These are phyloP conservation scores for Candida pseudocylindracea DNA, from an alignment of 1,139 yeast genomes.

Conservation along the genomic window DNA sequence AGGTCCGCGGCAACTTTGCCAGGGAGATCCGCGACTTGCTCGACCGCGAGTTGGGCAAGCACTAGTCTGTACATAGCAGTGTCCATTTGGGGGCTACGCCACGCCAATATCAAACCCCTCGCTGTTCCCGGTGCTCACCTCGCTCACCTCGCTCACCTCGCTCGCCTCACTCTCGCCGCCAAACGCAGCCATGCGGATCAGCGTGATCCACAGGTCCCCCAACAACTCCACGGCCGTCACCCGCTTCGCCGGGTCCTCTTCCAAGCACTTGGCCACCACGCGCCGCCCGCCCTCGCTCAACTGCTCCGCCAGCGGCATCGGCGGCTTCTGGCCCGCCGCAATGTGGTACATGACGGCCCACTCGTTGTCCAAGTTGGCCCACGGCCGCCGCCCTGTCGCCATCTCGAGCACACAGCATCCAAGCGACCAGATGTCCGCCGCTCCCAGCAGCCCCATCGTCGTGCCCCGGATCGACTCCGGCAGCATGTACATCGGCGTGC, in stretches of 20 bases:
- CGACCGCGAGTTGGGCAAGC: conserved; percentile 18
- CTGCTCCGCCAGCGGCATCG: conserved; percentile 60
- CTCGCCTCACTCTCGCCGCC: conserved; percentile 14
- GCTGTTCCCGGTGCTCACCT: neutral
- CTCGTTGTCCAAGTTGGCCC: conserved; percentile 88
- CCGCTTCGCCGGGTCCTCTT: conserved; percentile 62
- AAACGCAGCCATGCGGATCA: conserved; percentile 51
- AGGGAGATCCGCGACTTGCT: conserved; percentile 25
- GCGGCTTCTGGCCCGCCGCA: conserved; percentile 89
- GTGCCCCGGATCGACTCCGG: conserved; percentile 89
- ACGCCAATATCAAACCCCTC: neutral
- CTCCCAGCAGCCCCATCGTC: conserved; percentile 40
- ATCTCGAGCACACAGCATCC: conserved; percentile 69
- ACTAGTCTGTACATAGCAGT: conserved; percentile 4
- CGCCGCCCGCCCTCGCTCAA: conserved; percentile 49
- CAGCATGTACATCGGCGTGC: conserved; percentile 99
- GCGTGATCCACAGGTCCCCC: conserved; percentile 78
- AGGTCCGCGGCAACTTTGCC: conserved; percentile 7
- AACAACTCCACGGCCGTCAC: conserved; percentile 70
- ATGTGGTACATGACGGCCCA: conserved; percentile 98
- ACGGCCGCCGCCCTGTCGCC: conserved; percentile 70
- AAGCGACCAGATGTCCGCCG: conserved; percentile 67
- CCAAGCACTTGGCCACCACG: conserved; percentile 57
- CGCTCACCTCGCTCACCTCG: neutral
- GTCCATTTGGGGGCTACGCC: neutral